Percentiles rank a stretch among this genome's conserved stretches.
Conservation (phyloP, 2,329 filamentous ascomycete species). For the Capronia coronata region DNA sequence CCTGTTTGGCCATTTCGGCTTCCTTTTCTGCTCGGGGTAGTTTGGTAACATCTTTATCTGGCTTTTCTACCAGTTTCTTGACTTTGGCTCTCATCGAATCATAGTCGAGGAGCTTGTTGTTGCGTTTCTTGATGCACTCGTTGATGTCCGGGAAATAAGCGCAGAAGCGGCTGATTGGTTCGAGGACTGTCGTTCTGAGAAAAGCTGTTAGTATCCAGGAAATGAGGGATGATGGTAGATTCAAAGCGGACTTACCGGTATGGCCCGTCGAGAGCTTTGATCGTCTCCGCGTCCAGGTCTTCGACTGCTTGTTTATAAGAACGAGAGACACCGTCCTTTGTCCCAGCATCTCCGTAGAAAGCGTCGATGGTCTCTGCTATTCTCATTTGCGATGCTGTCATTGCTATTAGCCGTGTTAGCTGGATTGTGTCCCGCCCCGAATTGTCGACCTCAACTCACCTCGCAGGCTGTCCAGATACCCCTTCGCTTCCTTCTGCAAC, state of each 20-base stretch:
- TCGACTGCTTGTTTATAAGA: constrained; percentile 99
- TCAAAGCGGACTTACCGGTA: constrained; percentile 56
- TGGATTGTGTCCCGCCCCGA: neutral
- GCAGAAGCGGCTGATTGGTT: constrained; percentile 93
- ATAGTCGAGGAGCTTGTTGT: constrained; percentile 97
- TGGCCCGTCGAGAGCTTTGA: constrained; percentile 94
- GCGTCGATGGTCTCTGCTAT: constrained; percentile 99
- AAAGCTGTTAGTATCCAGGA: constrained; percentile 4
- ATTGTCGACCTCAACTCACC: constrained; percentile 45
- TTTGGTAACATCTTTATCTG: constrained; percentile 96
- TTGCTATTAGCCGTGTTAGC: constrained; percentile 53
- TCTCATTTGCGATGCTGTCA: constrained; percentile 98
- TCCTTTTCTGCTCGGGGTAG: constrained; percentile 94
- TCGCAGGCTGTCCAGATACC: constrained; percentile 91
- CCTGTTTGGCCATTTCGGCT: constrained; percentile 83
- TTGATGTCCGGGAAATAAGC: constrained; percentile 99
- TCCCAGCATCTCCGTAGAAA: constrained; percentile 94
- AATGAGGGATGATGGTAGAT: neutral
- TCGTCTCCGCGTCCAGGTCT: constrained; percentile 94
- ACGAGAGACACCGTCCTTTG: constrained; percentile 87
- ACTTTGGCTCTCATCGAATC: constrained; percentile 92
- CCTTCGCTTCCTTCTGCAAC: constrained; percentile 95
- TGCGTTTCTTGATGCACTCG: constrained; percentile 98
- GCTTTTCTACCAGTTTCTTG: constrained; percentile 95
- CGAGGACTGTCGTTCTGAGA: constrained; percentile 75